Evolutionary conservation across 2,329 filamentous ascomycete genomes (phyloP).

Genomic region (Neopestalotiopsis sp.): DNA sequence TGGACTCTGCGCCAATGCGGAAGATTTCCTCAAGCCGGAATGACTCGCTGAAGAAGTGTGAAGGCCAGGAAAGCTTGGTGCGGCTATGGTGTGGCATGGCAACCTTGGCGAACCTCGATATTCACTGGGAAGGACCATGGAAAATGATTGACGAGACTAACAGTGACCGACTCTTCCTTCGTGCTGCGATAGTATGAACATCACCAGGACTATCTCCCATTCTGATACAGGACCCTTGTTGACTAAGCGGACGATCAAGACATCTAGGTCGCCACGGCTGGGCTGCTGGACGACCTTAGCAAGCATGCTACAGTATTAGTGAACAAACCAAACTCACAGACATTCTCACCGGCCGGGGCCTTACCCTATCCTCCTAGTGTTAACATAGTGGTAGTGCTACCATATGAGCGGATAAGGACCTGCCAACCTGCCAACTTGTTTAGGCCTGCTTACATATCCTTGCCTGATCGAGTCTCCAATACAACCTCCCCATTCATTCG

Average conservation of each 20-base stretch:
- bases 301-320: too few species aligned
- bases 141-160: neutral
- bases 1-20: neutral
- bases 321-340: too few species aligned
- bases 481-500: too few species aligned
- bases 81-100: neutral
- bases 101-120: neutral
- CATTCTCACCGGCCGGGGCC: too few species aligned
- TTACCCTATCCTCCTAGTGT: too few species aligned
- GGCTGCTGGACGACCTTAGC: too few species aligned
- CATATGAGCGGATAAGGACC: too few species aligned
- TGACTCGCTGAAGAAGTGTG: neutral
- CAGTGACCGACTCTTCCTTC: neutral
- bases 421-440: neutral
- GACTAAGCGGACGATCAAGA: neutral
- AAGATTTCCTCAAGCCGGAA: constrained; percentile 9
- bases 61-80: neutral
- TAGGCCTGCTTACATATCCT: neutral
- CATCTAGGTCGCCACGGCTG: neutral
- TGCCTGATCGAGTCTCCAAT: neutral
- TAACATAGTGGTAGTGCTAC: too few species aligned
- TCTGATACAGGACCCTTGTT: neutral
- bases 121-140: neutral
- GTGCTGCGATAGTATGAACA: neutral
- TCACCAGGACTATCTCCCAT: neutral